A percentile compares a stretch with the other conserved stretches of the same genome.
Evolutionary conservation across 169 alveolate genomes (phyloP).

Genomic region (Toxoplasma gondii): DNA sequence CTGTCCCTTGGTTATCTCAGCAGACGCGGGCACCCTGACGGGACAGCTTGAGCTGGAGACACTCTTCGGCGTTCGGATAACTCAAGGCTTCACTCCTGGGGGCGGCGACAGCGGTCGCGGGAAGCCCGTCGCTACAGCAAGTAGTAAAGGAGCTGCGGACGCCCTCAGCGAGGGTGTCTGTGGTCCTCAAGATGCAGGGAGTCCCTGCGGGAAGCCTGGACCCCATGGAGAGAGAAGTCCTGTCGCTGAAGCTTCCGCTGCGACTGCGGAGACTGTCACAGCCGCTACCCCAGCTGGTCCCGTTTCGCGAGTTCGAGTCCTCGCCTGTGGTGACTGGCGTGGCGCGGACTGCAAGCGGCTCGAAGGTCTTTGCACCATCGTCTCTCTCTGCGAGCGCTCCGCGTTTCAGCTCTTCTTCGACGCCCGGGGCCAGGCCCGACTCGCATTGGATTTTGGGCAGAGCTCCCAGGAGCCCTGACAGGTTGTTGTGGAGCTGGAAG

Average conservation of each 20-base stretch:
- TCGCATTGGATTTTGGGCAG: neutral
- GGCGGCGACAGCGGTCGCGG: neutral
- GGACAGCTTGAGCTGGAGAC: neutral
- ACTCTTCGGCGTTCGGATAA: neutral
- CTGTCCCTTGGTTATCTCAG: too few relatives aligned
- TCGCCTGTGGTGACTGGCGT: neutral
- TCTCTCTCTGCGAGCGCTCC: neutral
- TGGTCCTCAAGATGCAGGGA: neutral
- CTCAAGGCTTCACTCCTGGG: neutral
- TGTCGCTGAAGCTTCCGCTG: neutral
- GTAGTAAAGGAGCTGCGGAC: neutral
- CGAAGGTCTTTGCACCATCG: neutral
- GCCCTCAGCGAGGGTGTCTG: neutral
- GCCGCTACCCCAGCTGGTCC: neutral
- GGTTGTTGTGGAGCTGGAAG: neutral
- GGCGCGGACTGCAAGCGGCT: neutral
- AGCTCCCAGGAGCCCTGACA: neutral
- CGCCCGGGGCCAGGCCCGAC: neutral
- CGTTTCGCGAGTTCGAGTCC: neutral
- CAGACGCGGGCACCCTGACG: neutral
- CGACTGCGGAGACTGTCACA: neutral
- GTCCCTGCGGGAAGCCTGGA: neutral
- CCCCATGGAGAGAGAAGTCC: neutral
- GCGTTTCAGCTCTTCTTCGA: neutral
- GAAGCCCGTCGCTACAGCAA: neutral